A percentile compares a stretch with the other conserved stretches of the same genome.
Evolutionary conservation across 2,329 filamentous ascomycete genomes (phyloP).

Genomic region (Akanthomyces lecanii): DNA sequence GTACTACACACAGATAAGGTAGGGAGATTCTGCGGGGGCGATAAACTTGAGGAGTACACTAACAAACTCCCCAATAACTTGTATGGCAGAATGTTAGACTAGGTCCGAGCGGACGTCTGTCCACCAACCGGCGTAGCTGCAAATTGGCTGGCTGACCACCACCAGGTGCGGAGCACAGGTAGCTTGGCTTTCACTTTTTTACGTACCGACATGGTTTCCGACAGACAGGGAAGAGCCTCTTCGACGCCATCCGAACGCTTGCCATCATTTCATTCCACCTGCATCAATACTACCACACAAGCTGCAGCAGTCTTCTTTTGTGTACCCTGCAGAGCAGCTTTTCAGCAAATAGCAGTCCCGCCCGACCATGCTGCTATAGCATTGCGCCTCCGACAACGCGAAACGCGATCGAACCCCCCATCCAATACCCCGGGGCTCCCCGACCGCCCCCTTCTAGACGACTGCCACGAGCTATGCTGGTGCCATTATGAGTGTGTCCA

Average conservation of each 20-base stretch:
- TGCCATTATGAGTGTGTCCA: conserved; percentile 37
- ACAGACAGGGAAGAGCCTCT: conserved; percentile 4
- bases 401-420: conserved; percentile 9
- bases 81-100: neutral
- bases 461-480: conserved; percentile 32
- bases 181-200: conserved; percentile 7
- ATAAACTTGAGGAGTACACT: neutral
- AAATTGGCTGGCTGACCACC: conserved; percentile 15
- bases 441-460: conserved; percentile 13
- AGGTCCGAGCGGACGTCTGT: neutral
- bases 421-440: conserved; percentile 10
- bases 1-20: neutral
- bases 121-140: conserved; percentile 11
- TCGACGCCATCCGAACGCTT: conserved; percentile 2
- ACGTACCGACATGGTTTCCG: conserved; percentile 1
- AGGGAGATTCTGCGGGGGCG: conserved; percentile 8
- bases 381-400: conserved; percentile 3
- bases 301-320: neutral
- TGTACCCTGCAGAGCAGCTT: neutral
- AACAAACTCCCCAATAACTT: neutral
- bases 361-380: conserved; percentile 16
- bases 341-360: neutral
- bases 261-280: neutral
- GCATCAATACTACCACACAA: conserved; percentile 1
- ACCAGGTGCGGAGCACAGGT: neutral